A percentile compares a stretch with the other conserved stretches of the same genome.
phyloP scores from a whole-genome alignment of 805 yeast species.

The Ogataea nitratoaversa region DNA sequence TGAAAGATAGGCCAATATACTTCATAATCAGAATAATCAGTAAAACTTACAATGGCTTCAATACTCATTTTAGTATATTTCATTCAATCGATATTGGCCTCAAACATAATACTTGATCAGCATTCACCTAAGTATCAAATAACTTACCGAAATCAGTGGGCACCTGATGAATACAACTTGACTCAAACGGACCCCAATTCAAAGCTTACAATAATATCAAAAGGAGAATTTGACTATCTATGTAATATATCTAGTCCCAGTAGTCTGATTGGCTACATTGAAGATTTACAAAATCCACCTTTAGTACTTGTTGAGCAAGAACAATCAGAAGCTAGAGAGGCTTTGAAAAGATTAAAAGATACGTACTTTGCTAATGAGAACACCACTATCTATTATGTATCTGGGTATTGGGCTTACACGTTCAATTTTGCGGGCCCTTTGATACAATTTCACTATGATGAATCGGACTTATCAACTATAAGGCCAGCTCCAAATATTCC shows the following conservation, averaged over 20 bases:
- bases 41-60: too few species aligned
- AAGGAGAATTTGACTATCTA: constrained; percentile 3
- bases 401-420: constrained; percentile 14
- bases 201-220: not conserved
- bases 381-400: constrained; percentile 3
- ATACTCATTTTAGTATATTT: too few species aligned
- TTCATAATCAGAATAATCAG: too few species aligned
- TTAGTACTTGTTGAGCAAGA: constrained; percentile 7
- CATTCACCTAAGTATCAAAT: constrained; percentile 10
- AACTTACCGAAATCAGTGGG: constrained; percentile 9
- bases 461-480: not conserved
- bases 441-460: constrained; percentile 7
- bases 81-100: not conserved
- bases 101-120: constrained; percentile 10
- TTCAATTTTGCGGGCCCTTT: constrained; percentile 5
- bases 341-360: constrained; percentile 11
- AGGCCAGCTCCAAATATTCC: constrained; percentile 9
- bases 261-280: not conserved
- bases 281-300: not conserved
- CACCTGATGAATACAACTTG: not conserved
- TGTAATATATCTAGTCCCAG: constrained; percentile 8
- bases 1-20: too few species aligned
- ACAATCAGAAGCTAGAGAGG: constrained; percentile 17
- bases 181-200: not conserved
- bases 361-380: constrained; percentile 1